Evolutionary conservation across 2,329 filamentous ascomycete species (phyloP).

Genomic region (Pseudonectria foliicola): DNA sequence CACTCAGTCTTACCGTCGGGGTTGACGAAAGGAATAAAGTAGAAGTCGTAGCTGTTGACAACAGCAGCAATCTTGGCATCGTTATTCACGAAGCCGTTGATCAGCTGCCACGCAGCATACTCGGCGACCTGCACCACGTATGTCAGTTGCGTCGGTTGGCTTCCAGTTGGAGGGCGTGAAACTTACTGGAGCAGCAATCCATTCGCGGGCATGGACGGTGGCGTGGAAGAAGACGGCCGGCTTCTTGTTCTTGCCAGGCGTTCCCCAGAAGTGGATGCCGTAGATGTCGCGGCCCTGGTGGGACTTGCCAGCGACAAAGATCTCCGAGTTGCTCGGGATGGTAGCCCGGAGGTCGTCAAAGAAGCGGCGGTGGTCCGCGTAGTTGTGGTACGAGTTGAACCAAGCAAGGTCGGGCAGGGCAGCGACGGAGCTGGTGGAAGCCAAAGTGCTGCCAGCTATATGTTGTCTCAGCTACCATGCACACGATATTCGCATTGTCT

Average conservation of each 20-base stretch:
- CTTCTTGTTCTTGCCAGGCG: slow-evolving; percentile 33
- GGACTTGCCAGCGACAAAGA: slow-evolving; percentile 42
- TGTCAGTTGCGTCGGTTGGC: too few species aligned
- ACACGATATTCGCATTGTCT: neutral
- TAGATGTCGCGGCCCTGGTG: slow-evolving; percentile 47
- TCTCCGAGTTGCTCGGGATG: slow-evolving; percentile 37
- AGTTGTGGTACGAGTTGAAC: slow-evolving; percentile 48
- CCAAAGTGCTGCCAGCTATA: neutral
- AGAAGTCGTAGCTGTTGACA: slow-evolving; percentile 59
- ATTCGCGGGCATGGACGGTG: slow-evolving; percentile 53
- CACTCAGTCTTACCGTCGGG: slow-evolving; percentile 40
- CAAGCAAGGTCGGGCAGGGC: slow-evolving; percentile 23
- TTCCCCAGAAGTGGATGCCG: slow-evolving; percentile 51
- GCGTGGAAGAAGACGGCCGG: slow-evolving; percentile 49
- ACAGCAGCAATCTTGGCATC: slow-evolving; percentile 33
- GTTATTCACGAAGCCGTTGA: slow-evolving; percentile 35
- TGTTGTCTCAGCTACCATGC: too few species aligned
- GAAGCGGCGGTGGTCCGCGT: slow-evolving; percentile 42
- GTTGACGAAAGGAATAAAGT: slow-evolving; percentile 56
- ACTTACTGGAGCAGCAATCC: slow-evolving; percentile 40
- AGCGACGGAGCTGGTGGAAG: neutral
- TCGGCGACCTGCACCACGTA: slow-evolving; percentile 35
- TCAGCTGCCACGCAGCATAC: slow-evolving; percentile 43
- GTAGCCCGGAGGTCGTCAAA: slow-evolving; percentile 35
- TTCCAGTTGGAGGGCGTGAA: neutral